These are phyloP conservation scores for Macaranga tanarius DNA, from an alignment of 441 rosid genomes.

Conservation along the genomic window DNA sequence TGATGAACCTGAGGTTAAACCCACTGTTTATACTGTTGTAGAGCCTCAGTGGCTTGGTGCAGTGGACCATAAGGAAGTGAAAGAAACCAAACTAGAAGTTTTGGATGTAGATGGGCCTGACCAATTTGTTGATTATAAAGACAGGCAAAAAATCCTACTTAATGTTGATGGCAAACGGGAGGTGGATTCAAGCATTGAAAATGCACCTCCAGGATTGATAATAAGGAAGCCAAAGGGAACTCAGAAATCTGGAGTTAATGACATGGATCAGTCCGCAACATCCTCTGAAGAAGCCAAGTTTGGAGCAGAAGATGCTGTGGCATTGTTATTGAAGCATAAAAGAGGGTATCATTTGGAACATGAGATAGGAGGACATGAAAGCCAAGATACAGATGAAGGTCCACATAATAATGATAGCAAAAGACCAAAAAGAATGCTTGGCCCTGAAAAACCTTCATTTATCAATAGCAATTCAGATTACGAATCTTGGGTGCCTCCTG, in stretches of 20 bases:
- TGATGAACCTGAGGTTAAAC: slow-evolving; percentile 42
- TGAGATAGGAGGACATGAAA: slow-evolving; percentile 31
- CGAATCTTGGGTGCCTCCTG: slow-evolving; percentile 92
- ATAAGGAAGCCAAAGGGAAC: slow-evolving; percentile 69
- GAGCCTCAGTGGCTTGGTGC: slow-evolving; percentile 99
- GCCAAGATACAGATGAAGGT: slow-evolving; percentile 31
- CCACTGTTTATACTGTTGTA: slow-evolving; percentile 45
- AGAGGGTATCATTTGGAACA: slow-evolving; percentile 60
- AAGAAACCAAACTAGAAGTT: slow-evolving; percentile 44
- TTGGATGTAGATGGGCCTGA: slow-evolving; percentile 41
- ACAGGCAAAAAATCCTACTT: slow-evolving; percentile 58
- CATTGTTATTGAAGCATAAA: slow-evolving; percentile 79
- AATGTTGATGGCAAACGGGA: slow-evolving; percentile 24
- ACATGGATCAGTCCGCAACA: slow-evolving; percentile 32
- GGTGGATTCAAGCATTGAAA: slow-evolving; percentile 45
- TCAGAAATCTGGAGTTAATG: slow-evolving; percentile 37
- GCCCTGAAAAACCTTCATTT: slow-evolving; percentile 78
- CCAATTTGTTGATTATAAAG: slow-evolving; percentile 81
- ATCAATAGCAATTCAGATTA: slow-evolving; percentile 51
- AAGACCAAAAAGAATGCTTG: slow-evolving; percentile 62
- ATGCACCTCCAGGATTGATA: slow-evolving; percentile 69
- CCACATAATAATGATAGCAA: slow-evolving; percentile 47
- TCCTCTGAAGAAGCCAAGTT: slow-evolving; percentile 49
- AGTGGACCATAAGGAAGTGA: slow-evolving; percentile 43
- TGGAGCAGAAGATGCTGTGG: slow-evolving; percentile 78